Evolutionary conservation across 2,329 filamentous ascomycete genomes (phyloP).

Genomic region (Phialophora chinensis): DNA sequence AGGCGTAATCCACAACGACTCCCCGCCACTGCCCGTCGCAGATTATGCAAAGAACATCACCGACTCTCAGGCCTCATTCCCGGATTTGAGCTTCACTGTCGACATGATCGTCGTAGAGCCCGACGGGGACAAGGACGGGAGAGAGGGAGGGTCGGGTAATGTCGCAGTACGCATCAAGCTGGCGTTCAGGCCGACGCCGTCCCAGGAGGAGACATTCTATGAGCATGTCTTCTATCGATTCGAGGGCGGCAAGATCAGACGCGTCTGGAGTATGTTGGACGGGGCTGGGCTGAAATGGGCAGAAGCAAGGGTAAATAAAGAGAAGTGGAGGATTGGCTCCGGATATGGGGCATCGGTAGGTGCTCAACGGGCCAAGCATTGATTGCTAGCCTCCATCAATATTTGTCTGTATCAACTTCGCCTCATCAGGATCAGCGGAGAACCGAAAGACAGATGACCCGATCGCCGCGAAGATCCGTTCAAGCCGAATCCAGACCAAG

Average conservation of each 20-base stretch:
- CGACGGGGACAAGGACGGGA: conserved; percentile 5
- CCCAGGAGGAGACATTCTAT: conserved; percentile 23
- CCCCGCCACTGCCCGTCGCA: conserved; percentile 20
- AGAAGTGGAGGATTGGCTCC: background rate
- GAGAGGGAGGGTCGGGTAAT: conserved; percentile 8
- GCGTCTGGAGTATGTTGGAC: conserved; percentile 32
- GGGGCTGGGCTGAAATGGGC: conserved; percentile 27
- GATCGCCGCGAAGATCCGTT: too few species aligned
- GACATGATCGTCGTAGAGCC: conserved; percentile 28
- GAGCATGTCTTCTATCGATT: conserved; percentile 33
- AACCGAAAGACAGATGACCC: too few species aligned
- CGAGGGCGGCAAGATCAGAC: conserved; percentile 27
- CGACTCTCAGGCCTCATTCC: conserved; percentile 23
- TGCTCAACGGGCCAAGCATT: too few species aligned
- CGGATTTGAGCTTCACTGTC: conserved; percentile 25
- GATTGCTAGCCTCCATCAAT: too few species aligned
- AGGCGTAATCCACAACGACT: conserved; percentile 28
- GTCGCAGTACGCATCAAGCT: conserved; percentile 28
- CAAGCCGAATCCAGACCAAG: too few species aligned
- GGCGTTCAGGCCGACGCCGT: conserved; percentile 16
- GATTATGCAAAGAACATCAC: conserved; percentile 26
- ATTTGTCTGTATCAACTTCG: too few species aligned
- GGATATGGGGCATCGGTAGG: background rate
- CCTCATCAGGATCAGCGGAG: too few species aligned
- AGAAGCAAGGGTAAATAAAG: background rate